Base-by-base conservation (phyloP, 495 filamentous ascomycete species). In the Podospora sp. region DNA sequence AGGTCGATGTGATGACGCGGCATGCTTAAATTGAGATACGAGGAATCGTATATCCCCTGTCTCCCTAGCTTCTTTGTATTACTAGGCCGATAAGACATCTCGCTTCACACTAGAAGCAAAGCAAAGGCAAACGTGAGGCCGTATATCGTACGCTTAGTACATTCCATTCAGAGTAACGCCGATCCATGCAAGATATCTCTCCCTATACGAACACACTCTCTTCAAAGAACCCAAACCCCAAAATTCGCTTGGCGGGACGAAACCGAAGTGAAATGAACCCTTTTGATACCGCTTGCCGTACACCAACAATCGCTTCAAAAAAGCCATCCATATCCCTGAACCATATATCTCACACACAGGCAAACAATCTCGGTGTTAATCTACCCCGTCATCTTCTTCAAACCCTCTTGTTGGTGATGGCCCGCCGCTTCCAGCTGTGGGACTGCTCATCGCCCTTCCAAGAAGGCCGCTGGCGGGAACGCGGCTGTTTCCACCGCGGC, bases 401-500 rank as follows among this genome's bases (percentile, higher is more conserved):
- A 53, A 52, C 6, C 61, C 0, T 9, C 36, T 60, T 14, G 7
- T 60, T 36, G 24, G 40, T 46, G 40, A 46, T 18, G 40, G 40
- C 11, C 40, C 40, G 14, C 40, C 40, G 40, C 40, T 46, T 18
- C 40, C 40, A 12, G 22, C 12, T 11, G 50, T 52, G 16, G 61
- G 40, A 25, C 61, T 63, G 12, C 21, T 49, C 27, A 57, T 20
- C 25, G 58, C 35, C 35, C 35, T 25, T 12, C 29, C 51, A 1
- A 56, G 35, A 4, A 57, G 27, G 20, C 52, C 36, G 29, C 24
- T 60, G 9, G 65, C 25, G 29, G 70, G 68, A 18, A 18, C 16
- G 2, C 40, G 40, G 12, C 5, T 46, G 40, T 14, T 46, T 0
- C 73, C 74, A 63, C 77, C 79, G 8, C 77, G 70, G 3, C 69